Base-by-base conservation (phyloP, 2,329 filamentous ascomycete species). In the Colletotrichum aenigma region DNA sequence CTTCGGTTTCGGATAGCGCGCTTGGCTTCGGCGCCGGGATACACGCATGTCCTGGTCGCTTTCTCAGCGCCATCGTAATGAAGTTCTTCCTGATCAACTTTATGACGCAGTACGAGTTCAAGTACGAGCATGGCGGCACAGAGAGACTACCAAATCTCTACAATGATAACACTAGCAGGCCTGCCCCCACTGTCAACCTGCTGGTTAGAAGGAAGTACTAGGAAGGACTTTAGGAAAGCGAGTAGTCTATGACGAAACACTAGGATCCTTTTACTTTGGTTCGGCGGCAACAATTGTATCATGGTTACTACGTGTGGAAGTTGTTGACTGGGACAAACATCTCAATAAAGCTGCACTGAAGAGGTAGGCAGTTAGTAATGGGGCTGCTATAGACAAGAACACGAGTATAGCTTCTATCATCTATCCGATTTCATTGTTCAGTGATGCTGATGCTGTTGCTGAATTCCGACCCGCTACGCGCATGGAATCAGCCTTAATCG, bases 371-470 rank as follows among this genome's bases (percentile, higher is more conserved):
- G 9, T n/a, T n/a, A 0, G 5, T 18, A 43, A n/a, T n/a, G 5
- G 9, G 18, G 18, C 0, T 12, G 1, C 6, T n/a, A 0, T 4
- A 12, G 18, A n/a, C 18, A 21, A 21, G 12, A 1, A 2, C 13
- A 21, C n/a, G 6, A 52, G 2, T 1, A 13, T 7, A 48, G 43
- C n/a, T 21, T 13, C 10, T 21, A 48, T 48, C 2, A 2, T 48
- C 12, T n/a, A 48, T 26, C 4, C 26, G 26, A 26, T 2, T n/a
- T 12, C 5, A n/a, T n/a, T 0, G 18, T n/a, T 7, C 6, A 52
- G 43, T 52, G 12, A 21, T 21, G 6, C n/a, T 13, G 6, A 52
- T 7, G 4, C 6, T 13, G 6, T 13, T 21, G 13, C 10, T 13
- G 38, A 5, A 52, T 13, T n/a, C n/a, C n/a, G n/a, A n/a, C n/a